phyloP scores from a whole-genome alignment of 2,329 filamentous ascomycete species.

The Balansia obtecta region DNA sequence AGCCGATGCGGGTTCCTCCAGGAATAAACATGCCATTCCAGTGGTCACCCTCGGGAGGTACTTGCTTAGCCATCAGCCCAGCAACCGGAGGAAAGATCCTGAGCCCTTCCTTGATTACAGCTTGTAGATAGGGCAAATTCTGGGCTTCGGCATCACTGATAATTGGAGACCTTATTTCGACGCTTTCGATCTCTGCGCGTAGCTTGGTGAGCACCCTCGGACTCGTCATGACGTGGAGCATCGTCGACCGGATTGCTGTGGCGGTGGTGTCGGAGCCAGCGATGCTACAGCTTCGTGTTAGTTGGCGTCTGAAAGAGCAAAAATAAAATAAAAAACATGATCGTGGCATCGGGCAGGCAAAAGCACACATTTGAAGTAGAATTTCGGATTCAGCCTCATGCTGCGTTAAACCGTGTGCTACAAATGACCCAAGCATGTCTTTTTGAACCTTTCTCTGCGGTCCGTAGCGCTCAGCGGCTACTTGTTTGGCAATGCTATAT shows the following conservation, averaged over 20 bases:
- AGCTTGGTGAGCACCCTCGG: constrained; percentile 33
- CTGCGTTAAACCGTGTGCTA: constrained; percentile 23
- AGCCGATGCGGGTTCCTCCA: constrained; percentile 18
- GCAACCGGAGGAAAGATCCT: constrained; percentile 24
- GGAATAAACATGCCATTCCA: constrained; percentile 16
- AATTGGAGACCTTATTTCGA: constrained; percentile 6
- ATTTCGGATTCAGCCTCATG: constrained; percentile 29
- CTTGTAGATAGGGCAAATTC: constrained; percentile 29
- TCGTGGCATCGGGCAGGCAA: no score
- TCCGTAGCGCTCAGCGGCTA: constrained; percentile 31
- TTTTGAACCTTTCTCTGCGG: constrained; percentile 26
- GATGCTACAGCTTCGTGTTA: not conserved
- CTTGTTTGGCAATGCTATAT: constrained; percentile 27
- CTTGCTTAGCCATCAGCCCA: constrained; percentile 9
- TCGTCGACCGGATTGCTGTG: constrained; percentile 36
- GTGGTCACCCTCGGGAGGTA: constrained; percentile 2
- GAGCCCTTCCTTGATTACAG: constrained; percentile 36
- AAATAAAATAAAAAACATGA: not conserved
- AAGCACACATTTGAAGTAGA: constrained; percentile 20
- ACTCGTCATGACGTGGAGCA: constrained; percentile 38
- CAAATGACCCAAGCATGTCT: constrained; percentile 37
- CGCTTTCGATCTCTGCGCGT: constrained; percentile 15
- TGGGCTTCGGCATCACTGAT: constrained; percentile 21
- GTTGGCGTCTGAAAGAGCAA: not conserved
- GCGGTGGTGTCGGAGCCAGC: constrained; percentile 44